These are phyloP conservation scores for Trypanosoma platydactyli DNA, from an alignment of 208 protist genomes.

Conservation along the genomic window DNA sequence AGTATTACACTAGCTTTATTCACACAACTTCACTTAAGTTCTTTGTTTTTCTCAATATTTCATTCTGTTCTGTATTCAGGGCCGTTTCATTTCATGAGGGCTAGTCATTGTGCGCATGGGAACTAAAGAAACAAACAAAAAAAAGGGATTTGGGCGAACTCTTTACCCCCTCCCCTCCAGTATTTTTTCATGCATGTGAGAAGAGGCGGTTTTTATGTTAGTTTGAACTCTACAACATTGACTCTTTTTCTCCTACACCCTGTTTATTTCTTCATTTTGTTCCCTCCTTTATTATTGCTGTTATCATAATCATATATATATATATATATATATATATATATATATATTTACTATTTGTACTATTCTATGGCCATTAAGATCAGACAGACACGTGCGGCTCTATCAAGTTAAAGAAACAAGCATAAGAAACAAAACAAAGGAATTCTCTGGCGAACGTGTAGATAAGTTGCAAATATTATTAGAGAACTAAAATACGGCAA, in stretches of 20 bases:
- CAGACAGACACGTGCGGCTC: background rate
- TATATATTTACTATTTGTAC: slow-evolving; percentile 6
- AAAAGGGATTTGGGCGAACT: slow-evolving; percentile 13
- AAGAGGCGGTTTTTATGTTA: background rate
- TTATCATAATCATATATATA: too few species aligned
- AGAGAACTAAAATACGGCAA: background rate
- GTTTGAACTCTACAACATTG: too few species aligned
- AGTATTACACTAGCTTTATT: background rate
- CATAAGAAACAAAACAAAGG: too few species aligned
- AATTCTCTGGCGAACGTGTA: background rate
- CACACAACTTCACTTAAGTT: background rate
- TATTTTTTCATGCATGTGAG: slow-evolving; percentile 7
- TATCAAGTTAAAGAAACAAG: slow-evolving; percentile 3
- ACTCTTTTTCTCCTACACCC: too few species aligned
- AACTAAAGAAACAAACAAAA: slow-evolving; percentile 3
- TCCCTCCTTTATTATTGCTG: background rate
- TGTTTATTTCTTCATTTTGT: too few species aligned
- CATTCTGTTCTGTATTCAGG: slow-evolving; percentile 10
- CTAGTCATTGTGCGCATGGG: background rate
- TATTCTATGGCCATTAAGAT: slow-evolving; percentile 1
- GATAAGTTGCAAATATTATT: background rate
- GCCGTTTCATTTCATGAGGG: slow-evolving; percentile 13
- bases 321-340: too few species aligned
- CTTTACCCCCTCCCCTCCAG: too few species aligned
- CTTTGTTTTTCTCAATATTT: slow-evolving; percentile 17